Percentiles rank a stretch among this genome's conserved stretches.
Conservation (phyloP, 306 rosid genomes). For the Prunus campanulata region DNA sequence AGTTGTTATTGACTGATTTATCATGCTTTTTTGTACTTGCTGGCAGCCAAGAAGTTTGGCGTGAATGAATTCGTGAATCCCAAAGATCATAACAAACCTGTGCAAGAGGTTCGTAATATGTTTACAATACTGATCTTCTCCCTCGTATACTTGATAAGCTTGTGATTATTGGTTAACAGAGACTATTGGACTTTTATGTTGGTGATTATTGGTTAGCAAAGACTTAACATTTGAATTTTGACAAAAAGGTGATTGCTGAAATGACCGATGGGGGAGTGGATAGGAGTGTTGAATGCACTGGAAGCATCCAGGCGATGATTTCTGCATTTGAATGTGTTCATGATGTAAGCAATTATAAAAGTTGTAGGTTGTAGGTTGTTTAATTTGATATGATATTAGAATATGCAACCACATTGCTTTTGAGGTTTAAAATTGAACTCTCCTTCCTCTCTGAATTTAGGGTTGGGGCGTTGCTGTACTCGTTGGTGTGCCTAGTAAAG, state of each 20-base stretch:
- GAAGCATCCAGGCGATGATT: constrained; percentile 84
- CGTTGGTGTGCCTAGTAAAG: constrained; percentile 86
- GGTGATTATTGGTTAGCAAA: neutral
- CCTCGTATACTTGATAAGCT: too few relatives aligned
- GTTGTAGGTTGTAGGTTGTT: neutral
- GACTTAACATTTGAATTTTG: constrained; percentile 18
- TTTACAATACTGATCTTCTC: too few relatives aligned
- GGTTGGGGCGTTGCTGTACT: constrained; percentile 98
- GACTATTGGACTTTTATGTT: neutral
- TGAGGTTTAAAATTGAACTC: neutral
- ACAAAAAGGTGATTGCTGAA: constrained; percentile 63
- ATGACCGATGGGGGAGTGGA: constrained; percentile 93
- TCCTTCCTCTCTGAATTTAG: constrained; percentile 24
- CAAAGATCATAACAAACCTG: constrained; percentile 76
- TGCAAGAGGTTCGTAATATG: constrained; percentile 47
- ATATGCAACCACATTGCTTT: neutral
- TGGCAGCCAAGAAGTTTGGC: constrained; percentile 84
- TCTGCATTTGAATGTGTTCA: constrained; percentile 95
- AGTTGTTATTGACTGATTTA: neutral
- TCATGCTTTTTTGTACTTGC: constrained; percentile 1
- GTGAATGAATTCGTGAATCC: constrained; percentile 89
- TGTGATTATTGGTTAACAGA: too few relatives aligned
- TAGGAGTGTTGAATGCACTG: constrained; percentile 84
- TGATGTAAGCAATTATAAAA: constrained; percentile 40
- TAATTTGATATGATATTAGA: neutral